Evolutionary conservation across 2,329 filamentous ascomycete genomes (phyloP).

Genomic region (Diaporthe humulicola): DNA sequence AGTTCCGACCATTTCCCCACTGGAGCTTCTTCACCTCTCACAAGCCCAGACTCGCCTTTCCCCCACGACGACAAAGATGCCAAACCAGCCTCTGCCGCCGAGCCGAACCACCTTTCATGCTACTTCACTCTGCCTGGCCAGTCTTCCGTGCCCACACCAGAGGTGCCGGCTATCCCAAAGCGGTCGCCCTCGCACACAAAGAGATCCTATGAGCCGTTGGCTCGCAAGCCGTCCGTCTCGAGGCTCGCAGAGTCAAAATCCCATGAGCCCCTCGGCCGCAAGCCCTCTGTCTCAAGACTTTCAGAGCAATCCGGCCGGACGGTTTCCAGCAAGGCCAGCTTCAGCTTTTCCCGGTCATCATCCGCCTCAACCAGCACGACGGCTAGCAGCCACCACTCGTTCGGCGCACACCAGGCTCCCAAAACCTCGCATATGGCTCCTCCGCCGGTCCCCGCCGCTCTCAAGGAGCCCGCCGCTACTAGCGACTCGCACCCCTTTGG

Average conservation of each 20-base stretch:
- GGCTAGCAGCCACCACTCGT: conserved; percentile 57
- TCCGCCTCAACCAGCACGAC: conserved; percentile 68
- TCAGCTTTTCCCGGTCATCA: conserved; percentile 68
- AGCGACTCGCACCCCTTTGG: conserved; percentile 80
- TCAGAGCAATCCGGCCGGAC: conserved; percentile 68
- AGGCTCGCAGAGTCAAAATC: conserved; percentile 65
- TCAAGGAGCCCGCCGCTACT: conserved; percentile 42
- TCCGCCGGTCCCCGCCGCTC: conserved; percentile 41
- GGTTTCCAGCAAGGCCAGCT: conserved; percentile 69
- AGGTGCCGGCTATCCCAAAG: conserved; percentile 70
- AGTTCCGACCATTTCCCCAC: conserved; percentile 77
- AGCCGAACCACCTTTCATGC: conserved; percentile 76
- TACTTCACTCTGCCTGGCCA: conserved; percentile 72
- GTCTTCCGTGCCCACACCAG: conserved; percentile 62
- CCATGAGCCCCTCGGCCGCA: conserved; percentile 76
- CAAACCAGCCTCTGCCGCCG: conserved; percentile 63
- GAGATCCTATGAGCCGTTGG: conserved; percentile 81
- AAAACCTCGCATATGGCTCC: conserved; percentile 47
- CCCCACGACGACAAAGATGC: conserved; percentile 47
- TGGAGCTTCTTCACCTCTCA: conserved; percentile 72
- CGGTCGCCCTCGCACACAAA: conserved; percentile 91
- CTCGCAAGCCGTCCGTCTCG: conserved; percentile 48
- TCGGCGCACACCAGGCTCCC: conserved; percentile 44
- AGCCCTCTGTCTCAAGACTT: conserved; percentile 60
- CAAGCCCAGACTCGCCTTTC: conserved; percentile 74